Percentiles rank a stretch among this genome's conserved stretches.
phyloP scores from a whole-genome alignment of 495 filamentous ascomycete species.

The Neurospora sp. region DNA sequence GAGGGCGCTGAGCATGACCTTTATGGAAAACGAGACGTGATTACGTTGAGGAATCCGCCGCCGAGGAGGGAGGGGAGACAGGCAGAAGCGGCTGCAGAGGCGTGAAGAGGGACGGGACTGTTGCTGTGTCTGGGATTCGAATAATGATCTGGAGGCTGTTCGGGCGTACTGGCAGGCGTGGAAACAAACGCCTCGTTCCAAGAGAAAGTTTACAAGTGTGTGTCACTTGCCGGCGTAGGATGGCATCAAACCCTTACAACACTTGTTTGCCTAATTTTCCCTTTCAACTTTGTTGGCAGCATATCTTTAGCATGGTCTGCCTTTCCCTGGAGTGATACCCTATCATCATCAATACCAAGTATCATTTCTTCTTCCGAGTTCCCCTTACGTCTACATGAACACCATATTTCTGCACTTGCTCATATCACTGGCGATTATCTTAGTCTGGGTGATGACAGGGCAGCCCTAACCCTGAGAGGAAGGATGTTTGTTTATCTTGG shows the following conservation, averaged over 20 bases:
- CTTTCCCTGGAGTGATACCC: background rate
- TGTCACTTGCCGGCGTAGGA: too few species aligned
- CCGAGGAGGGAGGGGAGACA: background rate
- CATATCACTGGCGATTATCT: background rate
- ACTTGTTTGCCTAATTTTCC: too few species aligned
- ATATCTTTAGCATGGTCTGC: background rate
- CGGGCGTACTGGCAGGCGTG: too few species aligned
- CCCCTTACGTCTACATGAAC: background rate
- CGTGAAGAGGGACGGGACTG: background rate
- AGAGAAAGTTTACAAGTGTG: too few species aligned
- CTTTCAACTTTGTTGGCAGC: background rate
- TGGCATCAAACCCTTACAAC: background rate
- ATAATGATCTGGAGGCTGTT: background rate
- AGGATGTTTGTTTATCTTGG: background rate
- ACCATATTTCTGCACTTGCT: background rate
- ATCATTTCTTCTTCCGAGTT: background rate
- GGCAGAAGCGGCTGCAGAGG: background rate
- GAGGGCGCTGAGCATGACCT: slow-evolving; percentile 6
- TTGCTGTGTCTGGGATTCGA: background rate
- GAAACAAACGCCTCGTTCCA: too few species aligned
- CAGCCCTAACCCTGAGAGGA: background rate
- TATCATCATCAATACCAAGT: background rate
- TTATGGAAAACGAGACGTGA: background rate
- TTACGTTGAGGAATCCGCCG: background rate
- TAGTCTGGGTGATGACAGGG: background rate